Evolutionary conservation across 768 basidiomycete genomes (phyloP), one percentile per base, ranked within the genome.

Genomic region (Tulasnella sp.): DNA sequence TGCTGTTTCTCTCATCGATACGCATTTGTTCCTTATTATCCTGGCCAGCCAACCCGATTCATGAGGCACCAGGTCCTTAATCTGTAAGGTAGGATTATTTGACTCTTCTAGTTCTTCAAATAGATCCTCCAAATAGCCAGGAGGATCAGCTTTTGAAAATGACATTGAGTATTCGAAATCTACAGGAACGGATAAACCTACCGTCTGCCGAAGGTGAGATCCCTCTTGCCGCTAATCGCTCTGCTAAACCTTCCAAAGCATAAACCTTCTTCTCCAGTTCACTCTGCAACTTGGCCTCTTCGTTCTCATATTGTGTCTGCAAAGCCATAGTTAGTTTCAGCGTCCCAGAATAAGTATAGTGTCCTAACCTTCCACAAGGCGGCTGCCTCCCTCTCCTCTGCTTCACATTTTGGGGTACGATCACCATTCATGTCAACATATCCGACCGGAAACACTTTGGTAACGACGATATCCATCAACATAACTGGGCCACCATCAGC

Each of bases 401-500:
- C 74, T 58, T 78, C 78, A 52, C 73, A 75, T 62, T 79, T 66
- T 2, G 87, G 83, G 3, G 66, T 66, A 19, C 68, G 71, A 53
- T 73, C 69, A 5, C 70, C 57, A 51, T 77, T 78, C 33, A 37
- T 48, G 62, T 90, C 83, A n/a, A 91, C 63, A 63, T 75, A 96
- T 0, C 81, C 91, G 34, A 92, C 58, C 1, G 87, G 81, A 60
- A 81, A 81, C 8, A 71, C 78, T 69, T 83, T 85, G 2, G 72
- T 66, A 16, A 98, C 67, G 15, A 78, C 70, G 7, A 95, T 54
- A 60, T 90, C 82, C 72, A 92, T 70, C 6, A 81, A 72, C 5
- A 81, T 69, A 0, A 93, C 74, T 5, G 70, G 56, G 0, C 93
- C 95, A 0, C 95, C 95, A 59, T 92, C 85, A 0, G 78, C 63